Base-by-base conservation (phyloP, 176 grass and related monocot species). In the Eragrostis curvula region DNA sequence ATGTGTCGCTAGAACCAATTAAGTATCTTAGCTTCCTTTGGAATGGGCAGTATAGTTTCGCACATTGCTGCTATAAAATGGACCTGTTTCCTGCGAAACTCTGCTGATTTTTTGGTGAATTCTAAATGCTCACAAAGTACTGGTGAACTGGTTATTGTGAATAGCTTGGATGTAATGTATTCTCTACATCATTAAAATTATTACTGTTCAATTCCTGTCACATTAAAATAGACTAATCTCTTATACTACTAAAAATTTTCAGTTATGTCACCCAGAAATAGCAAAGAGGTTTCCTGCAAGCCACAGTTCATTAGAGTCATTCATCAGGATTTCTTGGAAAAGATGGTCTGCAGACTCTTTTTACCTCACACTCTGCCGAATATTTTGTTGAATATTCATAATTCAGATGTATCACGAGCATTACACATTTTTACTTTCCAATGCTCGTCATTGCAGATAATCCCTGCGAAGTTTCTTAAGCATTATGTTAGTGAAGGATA, bases 251-350 rank as follows among this genome's bases (percentile, higher is more conserved):
- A 17, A n/a, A 9, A 51, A 23, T 28, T 3, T 71, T 77, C 56
- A 61, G 45, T 24, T 71, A 29, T 68, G 62, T 29, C 41, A 68
- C 41, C 49, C 28, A 15, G 70, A 68, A 74, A 60, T 28, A 66
- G 43, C 9, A 63, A 48, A 80, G 14, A 56, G 27, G 9, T 23
- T 42, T 51, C 29, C 20, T 36, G n/a, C 43, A 83, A 83, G 36
- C 79, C 79, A 5, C 85, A 78, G 66, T 83, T 87, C 73, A 55
- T 83, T 30, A 64, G 21, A 73, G 13, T 82, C 43, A 41, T 87
- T 14, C 67, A 36, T 0, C 55, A 20, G 2, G 7, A 32, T 69
- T 61, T 10, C 3, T 51, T 21, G 43, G n/a, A 87, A 36, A 87
- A 81, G 71, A 81, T 81, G 85, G 78, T 87, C 39, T 28, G 62